Conservation (phyloP, 495 filamentous ascomycete species). For the Articulospora tetracladia region DNA sequence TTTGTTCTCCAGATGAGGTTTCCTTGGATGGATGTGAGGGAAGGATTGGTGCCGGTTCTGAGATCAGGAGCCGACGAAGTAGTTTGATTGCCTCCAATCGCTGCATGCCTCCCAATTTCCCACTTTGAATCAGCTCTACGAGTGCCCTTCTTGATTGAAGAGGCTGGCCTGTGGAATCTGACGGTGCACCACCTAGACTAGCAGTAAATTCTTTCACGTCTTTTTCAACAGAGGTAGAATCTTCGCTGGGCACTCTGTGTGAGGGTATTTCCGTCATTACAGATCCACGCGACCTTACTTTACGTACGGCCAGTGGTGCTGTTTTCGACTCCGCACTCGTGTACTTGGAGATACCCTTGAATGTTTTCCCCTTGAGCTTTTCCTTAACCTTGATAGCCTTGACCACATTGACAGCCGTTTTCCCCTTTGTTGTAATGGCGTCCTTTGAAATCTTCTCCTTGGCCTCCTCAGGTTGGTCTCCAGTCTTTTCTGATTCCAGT, state of each 20-base stretch:
- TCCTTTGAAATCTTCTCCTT: background rate
- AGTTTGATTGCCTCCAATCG: background rate
- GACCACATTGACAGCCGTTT: background rate
- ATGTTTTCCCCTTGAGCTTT: too few relatives aligned
- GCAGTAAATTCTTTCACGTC: background rate
- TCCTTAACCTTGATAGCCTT: too few relatives aligned
- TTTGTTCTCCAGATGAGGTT: background rate
- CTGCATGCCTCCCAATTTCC: background rate
- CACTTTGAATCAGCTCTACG: background rate
- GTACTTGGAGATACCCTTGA: too few relatives aligned
- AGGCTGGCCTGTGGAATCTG: background rate
- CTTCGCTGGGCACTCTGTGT: too few relatives aligned
- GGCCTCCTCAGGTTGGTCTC: background rate
- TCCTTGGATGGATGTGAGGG: background rate
- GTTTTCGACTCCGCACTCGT: too few relatives aligned
- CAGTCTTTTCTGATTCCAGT: background rate
- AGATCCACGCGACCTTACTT: too few relatives aligned
- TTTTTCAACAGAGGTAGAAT: background rate
- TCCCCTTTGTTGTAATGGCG: background rate
- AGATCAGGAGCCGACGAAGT: background rate
- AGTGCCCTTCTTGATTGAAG: background rate
- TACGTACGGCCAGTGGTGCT: too few relatives aligned
- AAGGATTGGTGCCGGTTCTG: background rate
- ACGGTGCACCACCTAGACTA: background rate
- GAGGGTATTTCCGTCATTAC: too few relatives aligned